Conservation (phyloP, 2,329 filamentous ascomycete species). For the Monilinia fructicola region DNA sequence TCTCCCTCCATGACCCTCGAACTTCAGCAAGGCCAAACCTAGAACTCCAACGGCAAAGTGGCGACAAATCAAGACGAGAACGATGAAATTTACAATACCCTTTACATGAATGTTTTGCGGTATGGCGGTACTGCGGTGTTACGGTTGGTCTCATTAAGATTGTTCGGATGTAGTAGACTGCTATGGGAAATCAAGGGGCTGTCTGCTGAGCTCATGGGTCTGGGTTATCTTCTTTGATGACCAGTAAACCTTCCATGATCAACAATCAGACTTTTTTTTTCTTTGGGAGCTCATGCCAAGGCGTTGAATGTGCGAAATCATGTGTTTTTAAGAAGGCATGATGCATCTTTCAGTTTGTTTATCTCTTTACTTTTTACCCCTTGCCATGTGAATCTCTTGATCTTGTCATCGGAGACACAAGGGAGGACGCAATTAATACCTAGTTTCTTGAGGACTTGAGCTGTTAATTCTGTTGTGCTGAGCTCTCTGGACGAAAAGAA, state of each 20-base stretch:
- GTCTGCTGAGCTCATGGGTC: not conserved
- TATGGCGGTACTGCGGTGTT: not conserved
- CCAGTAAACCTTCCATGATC: not conserved
- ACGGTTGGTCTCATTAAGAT: not conserved
- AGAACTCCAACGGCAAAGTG: not conserved
- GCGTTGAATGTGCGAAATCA: no score
- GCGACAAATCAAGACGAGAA: not conserved
- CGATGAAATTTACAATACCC: not conserved
- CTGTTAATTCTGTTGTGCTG: not conserved
- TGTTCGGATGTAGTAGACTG: no score
- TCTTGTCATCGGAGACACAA: no score
- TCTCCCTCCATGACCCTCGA: not conserved
- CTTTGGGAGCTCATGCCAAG: not conserved
- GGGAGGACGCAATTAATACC: no score
- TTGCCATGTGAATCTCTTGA: constrained; percentile 1
- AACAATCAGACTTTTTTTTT: not conserved
- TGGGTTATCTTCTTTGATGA: not conserved
- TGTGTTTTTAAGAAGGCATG: no score
- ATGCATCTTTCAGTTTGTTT: not conserved
- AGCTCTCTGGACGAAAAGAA: not conserved
- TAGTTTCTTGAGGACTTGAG: no score
- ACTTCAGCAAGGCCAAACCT: not conserved
- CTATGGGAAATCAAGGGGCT: no score
- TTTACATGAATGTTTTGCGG: not conserved
- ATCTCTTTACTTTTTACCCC: not conserved